These are phyloP conservation scores for Pythium aphanidermatum DNA, from an alignment of 352 stramenopile genomes.

Conservation along the genomic window DNA sequence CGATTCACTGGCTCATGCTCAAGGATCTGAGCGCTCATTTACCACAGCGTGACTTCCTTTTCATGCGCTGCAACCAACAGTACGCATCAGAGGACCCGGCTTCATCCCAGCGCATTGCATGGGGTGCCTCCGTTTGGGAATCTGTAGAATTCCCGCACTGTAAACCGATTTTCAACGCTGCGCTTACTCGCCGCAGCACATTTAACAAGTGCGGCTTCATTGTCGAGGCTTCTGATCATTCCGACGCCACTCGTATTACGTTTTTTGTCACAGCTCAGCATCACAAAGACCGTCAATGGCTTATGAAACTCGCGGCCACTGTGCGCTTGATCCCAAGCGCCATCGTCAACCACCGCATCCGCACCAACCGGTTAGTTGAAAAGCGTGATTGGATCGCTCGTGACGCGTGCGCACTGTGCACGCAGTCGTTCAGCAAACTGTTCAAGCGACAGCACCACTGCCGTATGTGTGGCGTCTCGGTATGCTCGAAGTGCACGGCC, in stretches of 20 bases:
- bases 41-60: slow-evolving; percentile 71
- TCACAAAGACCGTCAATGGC: slow-evolving; percentile 27
- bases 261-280: slow-evolving; percentile 53
- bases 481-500: slow-evolving; percentile 74
- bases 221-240: slow-evolving; percentile 62
- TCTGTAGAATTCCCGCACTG: slow-evolving; percentile 56
- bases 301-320: slow-evolving; percentile 46
- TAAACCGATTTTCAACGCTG: slow-evolving; percentile 37
- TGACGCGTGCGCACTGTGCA: slow-evolving; percentile 62
- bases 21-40: slow-evolving; percentile 46
- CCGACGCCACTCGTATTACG: slow-evolving; percentile 57
- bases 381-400: slow-evolving; percentile 48
- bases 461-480: slow-evolving; percentile 57
- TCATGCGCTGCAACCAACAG: slow-evolving; percentile 70
- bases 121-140: slow-evolving; percentile 62
- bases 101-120: slow-evolving; percentile 24
- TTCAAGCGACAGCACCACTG: slow-evolving; percentile 74
- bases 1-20: slow-evolving; percentile 70
- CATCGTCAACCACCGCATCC: slow-evolving; percentile 70
- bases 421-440: slow-evolving; percentile 53
- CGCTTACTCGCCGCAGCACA: slow-evolving; percentile 35
- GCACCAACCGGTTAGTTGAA: slow-evolving; percentile 50
- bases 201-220: slow-evolving; percentile 71
- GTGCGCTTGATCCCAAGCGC: slow-evolving; percentile 57
- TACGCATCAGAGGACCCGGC: slow-evolving; percentile 35